Base-by-base conservation (phyloP, 148 eudicot genomes). In the Silene uniflora region DNA sequence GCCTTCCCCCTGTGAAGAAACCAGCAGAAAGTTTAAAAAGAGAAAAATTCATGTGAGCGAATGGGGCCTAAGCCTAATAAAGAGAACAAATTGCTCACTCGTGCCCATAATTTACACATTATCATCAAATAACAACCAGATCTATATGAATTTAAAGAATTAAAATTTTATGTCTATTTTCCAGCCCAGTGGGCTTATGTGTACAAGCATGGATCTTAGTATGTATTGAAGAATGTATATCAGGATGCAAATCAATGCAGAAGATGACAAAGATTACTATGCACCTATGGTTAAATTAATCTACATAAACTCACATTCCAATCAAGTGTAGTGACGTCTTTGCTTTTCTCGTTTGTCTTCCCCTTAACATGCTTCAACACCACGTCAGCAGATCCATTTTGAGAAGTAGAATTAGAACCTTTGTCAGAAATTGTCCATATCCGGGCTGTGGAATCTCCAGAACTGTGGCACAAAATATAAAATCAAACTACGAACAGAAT, bases 391-490 rank as follows among this genome's bases (percentile, higher is more conserved):
- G 80, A 59, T 19, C 78, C 79, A 77, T 71, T 83, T 62, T 78
- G 84, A 29, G 77, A 52, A 52, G 8, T 39, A 39, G 56, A 82
- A 54, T 75, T 74, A 81, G 87, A 74, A 77, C 75, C 73, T 65
- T 67, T 67, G 7, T 85, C 87, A 5, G 78, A 69, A 52, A 91
- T 64, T 62, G 82, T 76, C 91, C 92, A 91, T 35, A 89, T 87
- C 77, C 93, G 83, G 81, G 93, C 92, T 1, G 92, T 87, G 35
- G 96, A 85, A 86, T 91, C 96, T 73, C 87, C 93, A 79, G 91
- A 89, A 77, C 93, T 89, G 62, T 73, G 75, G 75, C 44, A 73
- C 9, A 25, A 75, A 17, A 68, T 67, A 14, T 42, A 59, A 52
- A 23, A 54, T 49, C 29, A 69, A 70, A 63, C 5, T 16, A 18